Conservation (phyloP, 306 rosid species). For the Echinosophora koreensis region DNA sequence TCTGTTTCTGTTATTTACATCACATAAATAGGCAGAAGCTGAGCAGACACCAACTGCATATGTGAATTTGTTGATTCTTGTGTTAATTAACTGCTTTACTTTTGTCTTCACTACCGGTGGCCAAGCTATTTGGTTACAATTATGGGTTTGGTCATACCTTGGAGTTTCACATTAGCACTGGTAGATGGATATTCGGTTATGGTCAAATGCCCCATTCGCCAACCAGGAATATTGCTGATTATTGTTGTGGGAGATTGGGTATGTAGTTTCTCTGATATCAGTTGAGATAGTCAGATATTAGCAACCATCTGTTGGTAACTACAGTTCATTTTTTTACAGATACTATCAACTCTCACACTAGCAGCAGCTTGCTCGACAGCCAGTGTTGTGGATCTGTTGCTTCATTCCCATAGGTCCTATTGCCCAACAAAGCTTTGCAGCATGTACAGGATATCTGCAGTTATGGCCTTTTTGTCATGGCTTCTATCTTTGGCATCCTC, state of each 20-base stretch:
- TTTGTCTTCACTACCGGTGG: constrained; percentile 32
- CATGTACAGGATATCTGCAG: constrained; percentile 74
- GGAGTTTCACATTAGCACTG: constrained; percentile 91
- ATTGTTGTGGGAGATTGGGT: constrained; percentile 88
- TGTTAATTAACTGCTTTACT: constrained; percentile 14
- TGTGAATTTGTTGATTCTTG: constrained; percentile 29
- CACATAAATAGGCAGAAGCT: constrained; percentile 6
- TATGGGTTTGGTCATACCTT: constrained; percentile 91
- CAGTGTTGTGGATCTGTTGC: constrained; percentile 76
- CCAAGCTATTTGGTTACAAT: constrained; percentile 82
- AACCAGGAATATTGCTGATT: constrained; percentile 70
- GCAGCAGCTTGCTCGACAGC: constrained; percentile 85
- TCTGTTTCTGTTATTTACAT: constrained; percentile 26
- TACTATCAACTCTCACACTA: constrained; percentile 73
- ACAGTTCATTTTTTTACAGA: constrained; percentile 48
- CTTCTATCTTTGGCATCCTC: constrained; percentile 67
- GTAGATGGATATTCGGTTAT: constrained; percentile 86
- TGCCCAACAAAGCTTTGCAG: constrained; percentile 69
- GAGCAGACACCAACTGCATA: constrained; percentile 1
- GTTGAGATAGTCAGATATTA: neutral
- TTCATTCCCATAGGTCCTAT: constrained; percentile 53
- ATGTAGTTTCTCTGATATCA: constrained; percentile 41
- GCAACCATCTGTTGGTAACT: constrained; percentile 33
- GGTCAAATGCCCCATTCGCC: constrained; percentile 74
- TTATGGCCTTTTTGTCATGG: constrained; percentile 85